Conservation (phyloP, 345 rosid species). For the Balakata baccata region DNA sequence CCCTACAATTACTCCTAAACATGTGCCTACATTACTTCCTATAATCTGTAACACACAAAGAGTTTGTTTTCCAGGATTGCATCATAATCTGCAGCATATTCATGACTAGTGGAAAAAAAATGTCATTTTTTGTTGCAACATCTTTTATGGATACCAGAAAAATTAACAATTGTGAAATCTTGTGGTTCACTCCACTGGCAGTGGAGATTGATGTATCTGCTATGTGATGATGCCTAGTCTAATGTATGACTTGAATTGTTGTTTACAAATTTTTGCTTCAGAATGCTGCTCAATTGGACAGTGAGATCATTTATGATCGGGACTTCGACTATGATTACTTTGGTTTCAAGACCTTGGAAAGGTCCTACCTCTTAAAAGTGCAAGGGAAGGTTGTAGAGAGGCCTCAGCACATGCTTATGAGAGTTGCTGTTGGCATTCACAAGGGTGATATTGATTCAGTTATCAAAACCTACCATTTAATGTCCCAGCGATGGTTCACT, state of each 20-base stretch:
- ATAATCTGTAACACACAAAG: too few relatives aligned
- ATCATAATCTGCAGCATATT: too few relatives aligned
- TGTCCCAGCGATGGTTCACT: conserved; percentile 95
- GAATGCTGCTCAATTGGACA: conserved; percentile 79
- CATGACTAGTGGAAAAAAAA: too few relatives aligned
- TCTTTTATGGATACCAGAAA: not conserved
- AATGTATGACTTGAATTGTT: not conserved
- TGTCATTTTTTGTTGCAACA: not conserved
- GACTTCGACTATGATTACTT: conserved; percentile 93
- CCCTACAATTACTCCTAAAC: too few relatives aligned
- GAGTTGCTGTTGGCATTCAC: conserved; percentile 88
- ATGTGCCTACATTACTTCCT: too few relatives aligned
- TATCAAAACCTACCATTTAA: conserved; percentile 74
- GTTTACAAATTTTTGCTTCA: conserved; percentile 24
- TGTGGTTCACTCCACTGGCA: not conserved
- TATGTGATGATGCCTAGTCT: not conserved
- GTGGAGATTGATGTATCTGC: not conserved
- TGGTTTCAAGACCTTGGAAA: conserved; percentile 90
- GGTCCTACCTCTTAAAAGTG: conserved; percentile 84
- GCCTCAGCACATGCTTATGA: conserved; percentile 95
- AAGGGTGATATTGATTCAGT: conserved; percentile 70
- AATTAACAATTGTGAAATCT: too few relatives aligned
- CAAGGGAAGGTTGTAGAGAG: conserved; percentile 84
- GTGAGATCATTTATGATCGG: conserved; percentile 86
- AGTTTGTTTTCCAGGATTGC: too few relatives aligned